Percentiles rank a stretch among this genome's conserved stretches.
Conservation (phyloP, 108 stramenopile genomes). For the Mayamaea pseudoterrestris region DNA sequence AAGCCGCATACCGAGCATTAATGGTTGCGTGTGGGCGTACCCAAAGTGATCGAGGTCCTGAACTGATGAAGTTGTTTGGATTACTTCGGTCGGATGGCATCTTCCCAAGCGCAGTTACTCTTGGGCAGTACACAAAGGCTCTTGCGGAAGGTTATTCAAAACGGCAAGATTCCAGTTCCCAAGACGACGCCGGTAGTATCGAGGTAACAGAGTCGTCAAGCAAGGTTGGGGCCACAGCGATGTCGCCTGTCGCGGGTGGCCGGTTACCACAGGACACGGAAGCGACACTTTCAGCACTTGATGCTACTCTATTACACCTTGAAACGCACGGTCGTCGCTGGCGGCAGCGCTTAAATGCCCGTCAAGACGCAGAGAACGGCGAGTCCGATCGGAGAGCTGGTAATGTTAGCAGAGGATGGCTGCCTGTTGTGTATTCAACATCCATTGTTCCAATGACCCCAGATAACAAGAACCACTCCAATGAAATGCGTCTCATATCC, state of each 20-base stretch:
- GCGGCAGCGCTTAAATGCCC: constrained; percentile 22
- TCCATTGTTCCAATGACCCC: constrained; percentile 30
- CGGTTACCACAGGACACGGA: constrained; percentile 1
- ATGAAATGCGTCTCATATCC: constrained; percentile 33
- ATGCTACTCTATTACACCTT: constrained; percentile 32
- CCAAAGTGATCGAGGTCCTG: constrained; percentile 52
- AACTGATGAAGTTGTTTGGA: constrained; percentile 69
- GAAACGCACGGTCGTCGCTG: constrained; percentile 65
- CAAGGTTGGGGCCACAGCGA: neutral
- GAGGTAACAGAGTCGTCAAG: constrained; percentile 9
- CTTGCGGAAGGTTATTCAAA: constrained; percentile 85
- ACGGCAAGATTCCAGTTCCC: constrained; percentile 12
- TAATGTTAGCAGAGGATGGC: constrained; percentile 28
- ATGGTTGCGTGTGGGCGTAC: constrained; percentile 78
- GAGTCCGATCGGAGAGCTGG: constrained; percentile 5
- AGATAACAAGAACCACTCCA: too few species aligned
- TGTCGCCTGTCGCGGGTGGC: neutral
- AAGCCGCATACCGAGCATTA: constrained; percentile 71
- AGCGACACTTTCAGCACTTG: constrained; percentile 30
- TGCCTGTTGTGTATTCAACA: constrained; percentile 55
- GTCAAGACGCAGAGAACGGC: neutral
- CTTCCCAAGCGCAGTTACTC: constrained; percentile 72
- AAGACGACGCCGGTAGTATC: constrained; percentile 14
- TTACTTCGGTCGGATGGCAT: constrained; percentile 71
- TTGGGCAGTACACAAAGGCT: constrained; percentile 75